Evolutionary conservation across 2,329 filamentous ascomycete species (phyloP).

Genomic region (Neonectria hederae): DNA sequence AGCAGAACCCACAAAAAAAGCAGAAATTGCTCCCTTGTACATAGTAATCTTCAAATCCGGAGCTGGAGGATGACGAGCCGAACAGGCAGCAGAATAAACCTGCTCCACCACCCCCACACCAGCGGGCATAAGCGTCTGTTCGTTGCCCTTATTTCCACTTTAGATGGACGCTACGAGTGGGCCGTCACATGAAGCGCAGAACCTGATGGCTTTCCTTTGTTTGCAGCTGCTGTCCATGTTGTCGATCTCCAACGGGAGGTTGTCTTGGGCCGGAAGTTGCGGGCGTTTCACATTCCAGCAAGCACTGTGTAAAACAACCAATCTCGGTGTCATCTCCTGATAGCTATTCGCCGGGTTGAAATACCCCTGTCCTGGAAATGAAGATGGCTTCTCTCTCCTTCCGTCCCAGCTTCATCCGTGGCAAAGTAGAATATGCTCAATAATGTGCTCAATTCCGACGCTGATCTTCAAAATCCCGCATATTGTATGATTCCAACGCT

Average conservation of each 20-base stretch:
- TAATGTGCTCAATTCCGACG: not conserved
- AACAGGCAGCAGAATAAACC: slow-evolving; percentile 26
- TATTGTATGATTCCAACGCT: slow-evolving; percentile 1
- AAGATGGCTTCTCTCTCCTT: not conserved
- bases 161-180: not conserved
- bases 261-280: not conserved
- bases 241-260: not conserved
- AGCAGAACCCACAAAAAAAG: not conserved
- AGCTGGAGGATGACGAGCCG: slow-evolving; percentile 5
- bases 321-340: not conserved
- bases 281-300: not conserved
- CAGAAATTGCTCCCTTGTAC: not conserved
- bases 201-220: not conserved
- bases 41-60: slow-evolving; percentile 4
- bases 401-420: not conserved
- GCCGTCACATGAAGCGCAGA: slow-evolving; percentile 5
- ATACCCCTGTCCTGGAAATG: not conserved
- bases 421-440: not conserved
- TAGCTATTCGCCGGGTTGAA: not conserved
- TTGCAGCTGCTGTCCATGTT: not conserved
- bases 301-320: not conserved
- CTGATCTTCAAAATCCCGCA: slow-evolving; percentile 9
- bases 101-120: slow-evolving; percentile 18
- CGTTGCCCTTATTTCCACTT: slow-evolving; percentile 22
- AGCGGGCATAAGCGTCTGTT: slow-evolving; percentile 15